phyloP scores from a whole-genome alignment of 371 early-diverging fungal species.

The Actinomortierella wolfii region DNA sequence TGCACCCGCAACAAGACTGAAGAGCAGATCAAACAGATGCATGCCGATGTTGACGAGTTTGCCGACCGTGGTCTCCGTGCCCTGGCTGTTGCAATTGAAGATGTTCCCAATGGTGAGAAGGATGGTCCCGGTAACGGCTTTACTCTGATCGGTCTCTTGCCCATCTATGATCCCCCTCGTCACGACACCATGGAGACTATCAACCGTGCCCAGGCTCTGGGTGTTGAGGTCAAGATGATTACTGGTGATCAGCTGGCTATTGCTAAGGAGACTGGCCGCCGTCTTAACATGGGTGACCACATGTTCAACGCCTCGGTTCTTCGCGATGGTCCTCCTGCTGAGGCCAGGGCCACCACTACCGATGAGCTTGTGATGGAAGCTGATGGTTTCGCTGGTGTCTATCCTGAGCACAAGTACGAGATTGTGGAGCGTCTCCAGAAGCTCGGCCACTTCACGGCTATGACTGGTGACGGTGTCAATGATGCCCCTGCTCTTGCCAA shows the following conservation, averaged over 20 bases:
- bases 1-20: slow-evolving; percentile 70
- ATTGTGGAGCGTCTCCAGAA: slow-evolving; percentile 90
- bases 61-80: slow-evolving; percentile 84
- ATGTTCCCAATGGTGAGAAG: slow-evolving; percentile 52
- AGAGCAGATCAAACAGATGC: slow-evolving; percentile 55
- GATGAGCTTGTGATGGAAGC: slow-evolving; percentile 82
- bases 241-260: slow-evolving; percentile 95
- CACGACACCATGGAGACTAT: slow-evolving; percentile 84
- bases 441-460: slow-evolving; percentile 79
- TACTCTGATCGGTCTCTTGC: slow-evolving; percentile 70
- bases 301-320: slow-evolving; percentile 79
- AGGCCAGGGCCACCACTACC: slow-evolving; percentile 62
- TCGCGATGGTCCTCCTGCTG: slow-evolving; percentile 70
- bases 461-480: slow-evolving; percentile 97
- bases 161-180: slow-evolving; percentile 90
- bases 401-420: slow-evolving; percentile 93
- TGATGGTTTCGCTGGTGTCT: slow-evolving; percentile 89
- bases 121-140: slow-evolving; percentile 62
- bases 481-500: slow-evolving; percentile 93
- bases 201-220: slow-evolving; percentile 79
- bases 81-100: slow-evolving; percentile 75
- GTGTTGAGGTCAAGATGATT: slow-evolving; percentile 94
- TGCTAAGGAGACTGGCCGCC: slow-evolving; percentile 83
- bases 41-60: slow-evolving; percentile 75
- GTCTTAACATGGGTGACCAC: slow-evolving; percentile 72